Evolutionary conservation across 805 yeast genomes (phyloP), one percentile per base, ranked within the genome.

Genomic region (Metschnikowia dekortorum): DNA sequence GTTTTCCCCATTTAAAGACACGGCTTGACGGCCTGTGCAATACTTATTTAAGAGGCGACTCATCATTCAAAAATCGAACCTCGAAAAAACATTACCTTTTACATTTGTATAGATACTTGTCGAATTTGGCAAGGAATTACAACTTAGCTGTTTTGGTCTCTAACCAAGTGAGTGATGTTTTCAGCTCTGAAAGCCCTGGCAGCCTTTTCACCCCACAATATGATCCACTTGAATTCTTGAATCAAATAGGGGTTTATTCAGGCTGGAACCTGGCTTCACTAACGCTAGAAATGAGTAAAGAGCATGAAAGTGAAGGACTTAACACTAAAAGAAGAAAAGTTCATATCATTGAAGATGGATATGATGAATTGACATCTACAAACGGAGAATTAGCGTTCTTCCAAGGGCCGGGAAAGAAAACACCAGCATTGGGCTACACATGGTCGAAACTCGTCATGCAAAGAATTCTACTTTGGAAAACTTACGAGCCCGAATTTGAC

Each of bases 101-200:
- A 30, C 67, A 66, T 34, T 58, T 81, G 33, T 78, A 81, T 9
- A 69, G 69, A 14, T 76, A 71, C 48, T 67, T 90, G 48, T 69
- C 80, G 9, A 59, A 64, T 9, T 52, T 86, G 26, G 83, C 89
- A 0, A 57, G 61, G 18, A 61, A 71, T 13, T 65, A 71, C 60
- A 65, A 76, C 22, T 61, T 87, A 4, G 86, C 95, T 0, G 66
- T 91, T 0, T 81, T 89, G 0, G 77, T 86, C 1, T 79, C 90
- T 0, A 90, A 91, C 59, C 97, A 91, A 65, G 89, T 90, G 1
- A 79, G 90, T 38, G 92, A 86, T 59, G 76, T 78, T 26, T 41
- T 57, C 40, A 8, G 35, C 38, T 22, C 8, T 3, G 13, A 31
- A 13, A 50, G 40, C 8, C 76, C 81, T 1, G 66, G 39, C 14